Evolutionary conservation across 495 filamentous ascomycete genomes (phyloP).

Genomic region (Penicillium odoratum): DNA sequence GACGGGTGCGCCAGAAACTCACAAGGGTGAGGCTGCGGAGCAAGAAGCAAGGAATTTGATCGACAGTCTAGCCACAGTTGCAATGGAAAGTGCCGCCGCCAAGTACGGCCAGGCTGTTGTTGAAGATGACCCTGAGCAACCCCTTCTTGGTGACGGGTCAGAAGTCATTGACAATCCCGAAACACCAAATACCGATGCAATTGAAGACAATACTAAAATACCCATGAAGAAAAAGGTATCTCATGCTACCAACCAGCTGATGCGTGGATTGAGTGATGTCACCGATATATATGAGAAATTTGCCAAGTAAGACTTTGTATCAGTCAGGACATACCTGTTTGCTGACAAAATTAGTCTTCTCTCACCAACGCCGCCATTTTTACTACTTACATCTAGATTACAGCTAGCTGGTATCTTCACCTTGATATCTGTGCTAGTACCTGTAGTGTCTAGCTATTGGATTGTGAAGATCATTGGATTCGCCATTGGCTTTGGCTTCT

Average conservation of each 20-base stretch:
- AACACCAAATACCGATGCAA: constrained; percentile 54
- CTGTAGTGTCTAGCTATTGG: constrained; percentile 70
- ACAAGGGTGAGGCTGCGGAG: constrained; percentile 85
- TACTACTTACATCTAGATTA: constrained; percentile 58
- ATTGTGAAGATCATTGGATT: constrained; percentile 71
- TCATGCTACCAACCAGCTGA: constrained; percentile 69
- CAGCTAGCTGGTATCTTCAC: constrained; percentile 62
- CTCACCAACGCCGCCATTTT: constrained; percentile 77
- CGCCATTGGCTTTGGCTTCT: constrained; percentile 69
- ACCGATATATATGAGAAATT: constrained; percentile 80
- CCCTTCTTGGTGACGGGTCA: constrained; percentile 61
- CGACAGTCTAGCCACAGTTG: constrained; percentile 71
- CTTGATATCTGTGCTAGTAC: constrained; percentile 54
- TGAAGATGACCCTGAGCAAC: constrained; percentile 43
- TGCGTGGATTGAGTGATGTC: constrained; percentile 73
- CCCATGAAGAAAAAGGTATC: constrained; percentile 80
- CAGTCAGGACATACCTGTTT: background rate
- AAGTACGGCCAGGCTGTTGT: constrained; percentile 61
- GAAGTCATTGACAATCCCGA: constrained; percentile 55
- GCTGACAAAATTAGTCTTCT: constrained; percentile 54
- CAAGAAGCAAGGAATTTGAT: constrained; percentile 82
- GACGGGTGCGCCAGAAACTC: constrained; percentile 79
- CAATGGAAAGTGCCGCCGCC: constrained; percentile 71
- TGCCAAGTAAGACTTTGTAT: constrained; percentile 59
- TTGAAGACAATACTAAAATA: constrained; percentile 80